Evolutionary conservation across 2,329 filamentous ascomycete genomes (phyloP).

Genomic region (Fusarium neocosmosporiellum): DNA sequence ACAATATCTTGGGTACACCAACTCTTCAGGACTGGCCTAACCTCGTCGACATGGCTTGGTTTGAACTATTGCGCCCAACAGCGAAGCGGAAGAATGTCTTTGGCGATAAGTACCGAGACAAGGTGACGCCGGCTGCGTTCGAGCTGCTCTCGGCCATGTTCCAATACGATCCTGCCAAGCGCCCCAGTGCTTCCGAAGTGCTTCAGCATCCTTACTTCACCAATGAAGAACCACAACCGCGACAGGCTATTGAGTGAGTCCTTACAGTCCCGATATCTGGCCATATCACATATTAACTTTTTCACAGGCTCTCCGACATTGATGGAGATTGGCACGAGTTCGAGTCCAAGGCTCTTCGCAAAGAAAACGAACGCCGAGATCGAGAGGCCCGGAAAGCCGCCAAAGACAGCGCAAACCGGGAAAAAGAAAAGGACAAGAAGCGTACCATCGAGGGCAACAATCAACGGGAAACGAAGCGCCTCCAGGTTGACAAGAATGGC

Average conservation of each 20-base stretch:
- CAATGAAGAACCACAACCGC: slow-evolving; percentile 79
- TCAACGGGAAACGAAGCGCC: slow-evolving; percentile 49
- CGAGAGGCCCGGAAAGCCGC: slow-evolving; percentile 62
- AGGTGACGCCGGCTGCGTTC: slow-evolving; percentile 82
- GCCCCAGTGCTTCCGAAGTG: slow-evolving; percentile 86
- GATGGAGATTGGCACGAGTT: slow-evolving; percentile 99
- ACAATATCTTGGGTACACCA: slow-evolving; percentile 89
- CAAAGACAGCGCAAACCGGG: slow-evolving; percentile 50
- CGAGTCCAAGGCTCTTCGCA: slow-evolving; percentile 92
- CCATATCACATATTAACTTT: slow-evolving; percentile 45
- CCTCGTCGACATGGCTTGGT: slow-evolving; percentile 96
- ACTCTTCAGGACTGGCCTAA: slow-evolving; percentile 87
- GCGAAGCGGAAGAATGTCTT: slow-evolving; percentile 81
- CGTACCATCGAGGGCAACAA: slow-evolving; percentile 48
- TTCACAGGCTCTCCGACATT: slow-evolving; percentile 75
- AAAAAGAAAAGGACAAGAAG: slow-evolving; percentile 55
- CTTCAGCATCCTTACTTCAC: slow-evolving; percentile 91
- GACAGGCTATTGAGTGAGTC: slow-evolving; percentile 84
- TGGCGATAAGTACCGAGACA: slow-evolving; percentile 82
- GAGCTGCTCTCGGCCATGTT: slow-evolving; percentile 88
- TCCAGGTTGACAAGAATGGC: slow-evolving; percentile 45
- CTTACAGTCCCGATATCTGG: not conserved
- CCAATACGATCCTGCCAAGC: slow-evolving; percentile 84
- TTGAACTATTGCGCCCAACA: slow-evolving; percentile 85
- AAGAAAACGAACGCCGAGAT: slow-evolving; percentile 81